A percentile compares a stretch with the other conserved stretches of the same genome.
Conservation (phyloP, 2,329 filamentous ascomycete species). For the Cyanodermella asteris region DNA sequence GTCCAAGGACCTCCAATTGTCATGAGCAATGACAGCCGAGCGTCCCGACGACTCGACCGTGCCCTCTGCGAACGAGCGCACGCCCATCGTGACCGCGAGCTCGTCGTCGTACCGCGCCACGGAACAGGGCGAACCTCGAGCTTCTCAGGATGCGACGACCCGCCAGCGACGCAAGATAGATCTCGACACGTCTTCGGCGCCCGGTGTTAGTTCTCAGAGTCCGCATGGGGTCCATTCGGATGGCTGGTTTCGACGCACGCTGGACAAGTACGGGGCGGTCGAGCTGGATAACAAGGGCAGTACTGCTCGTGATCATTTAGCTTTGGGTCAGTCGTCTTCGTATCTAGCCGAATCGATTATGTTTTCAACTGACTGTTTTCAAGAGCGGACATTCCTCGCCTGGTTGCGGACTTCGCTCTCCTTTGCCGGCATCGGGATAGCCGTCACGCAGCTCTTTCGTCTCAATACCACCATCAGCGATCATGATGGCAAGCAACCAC, state of each 20-base stretch:
- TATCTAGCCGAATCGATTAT: neutral
- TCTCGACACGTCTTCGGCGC: too few species aligned
- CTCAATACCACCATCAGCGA: constrained; percentile 30
- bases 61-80: too few species aligned
- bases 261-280: constrained; percentile 38
- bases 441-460: constrained; percentile 43
- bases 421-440: constrained; percentile 44
- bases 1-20: too few species aligned
- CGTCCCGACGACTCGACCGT: too few species aligned
- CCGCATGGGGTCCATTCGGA: too few species aligned
- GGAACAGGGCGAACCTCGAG: neutral
- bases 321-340: constrained; percentile 26
- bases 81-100: neutral
- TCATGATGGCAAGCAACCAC: constrained; percentile 5
- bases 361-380: constrained; percentile 1
- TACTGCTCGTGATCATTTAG: constrained; percentile 42
- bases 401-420: constrained; percentile 45
- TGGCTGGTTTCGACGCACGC: constrained; percentile 25
- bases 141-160: neutral
- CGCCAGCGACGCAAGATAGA: too few species aligned
- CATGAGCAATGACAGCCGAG: too few species aligned
- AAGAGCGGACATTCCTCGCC: constrained; percentile 46
- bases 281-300: constrained; percentile 46
- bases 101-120: neutral
- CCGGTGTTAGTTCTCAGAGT: too few species aligned